Conservation (phyloP, 2,329 filamentous ascomycete species). For the Xylariaceae sp. region DNA sequence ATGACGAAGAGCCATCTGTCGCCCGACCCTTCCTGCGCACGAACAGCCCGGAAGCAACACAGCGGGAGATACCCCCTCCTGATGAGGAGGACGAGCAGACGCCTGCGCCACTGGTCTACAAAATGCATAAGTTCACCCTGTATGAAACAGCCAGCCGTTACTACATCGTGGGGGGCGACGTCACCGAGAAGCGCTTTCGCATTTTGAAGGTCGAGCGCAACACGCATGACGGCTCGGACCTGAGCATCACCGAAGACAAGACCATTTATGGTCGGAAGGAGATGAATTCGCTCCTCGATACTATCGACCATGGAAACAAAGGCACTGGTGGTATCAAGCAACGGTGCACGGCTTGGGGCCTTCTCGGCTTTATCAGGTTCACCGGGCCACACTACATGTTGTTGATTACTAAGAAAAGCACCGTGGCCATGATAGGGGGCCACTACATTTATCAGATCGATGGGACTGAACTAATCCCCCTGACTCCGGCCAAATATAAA, state of each 20-base stretch:
- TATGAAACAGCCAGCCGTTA: slow-evolving; percentile 93
- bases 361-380: slow-evolving; percentile 93
- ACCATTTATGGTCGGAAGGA: slow-evolving; percentile 89
- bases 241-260: slow-evolving; percentile 88
- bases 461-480: slow-evolving; percentile 82
- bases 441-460: slow-evolving; percentile 96
- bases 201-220: slow-evolving; percentile 95
- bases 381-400: slow-evolving; percentile 97
- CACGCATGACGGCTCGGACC: slow-evolving; percentile 67
- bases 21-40: slow-evolving; percentile 55
- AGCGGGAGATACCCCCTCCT: slow-evolving; percentile 26
- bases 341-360: slow-evolving; percentile 86
- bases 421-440: slow-evolving; percentile 91
- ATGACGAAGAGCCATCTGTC: slow-evolving; percentile 56
- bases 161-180: slow-evolving; percentile 90
- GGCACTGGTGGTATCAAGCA: slow-evolving; percentile 84
- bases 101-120: slow-evolving; percentile 43
- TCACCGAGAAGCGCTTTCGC: slow-evolving; percentile 81
- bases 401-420: slow-evolving; percentile 90
- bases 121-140: slow-evolving; percentile 95
- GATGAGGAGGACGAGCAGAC: slow-evolving; percentile 29
- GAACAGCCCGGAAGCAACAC: slow-evolving; percentile 46
- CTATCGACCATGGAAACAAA: slow-evolving; percentile 93
- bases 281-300: slow-evolving; percentile 87
- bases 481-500: slow-evolving; percentile 73